Percentiles rank a stretch among this genome's conserved stretches.
Conservation (phyloP, 2,329 filamentous ascomycete genomes). For the Apiospora kogelbergensis region DNA sequence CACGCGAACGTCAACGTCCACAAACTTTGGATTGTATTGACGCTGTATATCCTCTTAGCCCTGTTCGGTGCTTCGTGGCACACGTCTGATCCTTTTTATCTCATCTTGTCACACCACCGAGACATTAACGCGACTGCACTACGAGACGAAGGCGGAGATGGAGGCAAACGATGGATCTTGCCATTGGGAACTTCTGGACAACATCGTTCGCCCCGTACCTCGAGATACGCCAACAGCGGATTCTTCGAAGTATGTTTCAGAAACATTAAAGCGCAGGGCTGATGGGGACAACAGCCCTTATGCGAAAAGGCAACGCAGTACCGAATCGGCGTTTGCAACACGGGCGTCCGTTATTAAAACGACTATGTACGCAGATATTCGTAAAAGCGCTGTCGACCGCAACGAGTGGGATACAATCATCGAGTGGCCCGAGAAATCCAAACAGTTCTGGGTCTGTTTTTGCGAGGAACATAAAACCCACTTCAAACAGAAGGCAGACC, state of each 20-base stretch:
- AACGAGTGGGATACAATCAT: conserved; percentile 24
- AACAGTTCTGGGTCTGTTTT: conserved; percentile 37
- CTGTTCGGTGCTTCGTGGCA: too few relatives aligned
- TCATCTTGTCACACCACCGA: too few relatives aligned
- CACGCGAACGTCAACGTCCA: too few relatives aligned
- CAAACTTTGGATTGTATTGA: too few relatives aligned
- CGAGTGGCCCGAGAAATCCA: conserved; percentile 27
- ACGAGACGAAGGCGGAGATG: too few relatives aligned
- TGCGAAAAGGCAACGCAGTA: neutral
- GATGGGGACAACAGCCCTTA: neutral
- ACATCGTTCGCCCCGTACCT: neutral
- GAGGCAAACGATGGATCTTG: too few relatives aligned
- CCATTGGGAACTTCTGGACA: neutral
- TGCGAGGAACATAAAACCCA: conserved; percentile 39
- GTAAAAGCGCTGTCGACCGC: neutral
- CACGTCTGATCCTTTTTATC: too few relatives aligned
- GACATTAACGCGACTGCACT: too few relatives aligned
- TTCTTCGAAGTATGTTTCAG: neutral
- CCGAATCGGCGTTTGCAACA: neutral
- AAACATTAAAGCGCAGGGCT: neutral
- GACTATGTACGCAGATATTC: neutral
- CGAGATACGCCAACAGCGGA: neutral
- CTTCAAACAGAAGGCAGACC: conserved; percentile 34
- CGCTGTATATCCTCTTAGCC: too few relatives aligned
- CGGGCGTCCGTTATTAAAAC: too few relatives aligned